phyloP scores from a whole-genome alignment of 441 rosid genomes.

The Manihot esculenta region DNA sequence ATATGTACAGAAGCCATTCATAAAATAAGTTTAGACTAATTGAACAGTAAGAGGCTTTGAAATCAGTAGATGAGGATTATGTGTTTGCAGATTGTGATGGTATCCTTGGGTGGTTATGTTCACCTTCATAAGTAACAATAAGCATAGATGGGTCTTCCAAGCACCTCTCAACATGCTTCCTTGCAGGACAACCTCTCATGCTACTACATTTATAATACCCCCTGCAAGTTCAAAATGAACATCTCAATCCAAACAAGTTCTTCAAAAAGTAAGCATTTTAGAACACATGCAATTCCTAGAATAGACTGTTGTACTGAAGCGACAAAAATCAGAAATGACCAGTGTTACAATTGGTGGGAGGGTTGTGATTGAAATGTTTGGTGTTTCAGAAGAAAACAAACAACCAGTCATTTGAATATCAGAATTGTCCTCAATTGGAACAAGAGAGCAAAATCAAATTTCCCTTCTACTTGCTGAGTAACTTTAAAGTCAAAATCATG shows the following conservation, averaged over 20 bases:
- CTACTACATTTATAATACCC: conserved; percentile 99
- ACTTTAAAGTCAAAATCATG: neutral
- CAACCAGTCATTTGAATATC: too few relatives aligned
- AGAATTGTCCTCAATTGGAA: too few relatives aligned
- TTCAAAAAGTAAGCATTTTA: neutral
- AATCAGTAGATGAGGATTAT: conserved; percentile 14
- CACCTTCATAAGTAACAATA: conserved; percentile 90
- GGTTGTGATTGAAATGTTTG: too few relatives aligned
- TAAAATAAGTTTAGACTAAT: conserved; percentile 7
- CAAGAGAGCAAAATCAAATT: neutral
- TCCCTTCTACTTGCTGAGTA: too few relatives aligned
- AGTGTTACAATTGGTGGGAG: too few relatives aligned
- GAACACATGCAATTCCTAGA: conserved; percentile 1
- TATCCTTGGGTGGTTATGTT: conserved; percentile 76
- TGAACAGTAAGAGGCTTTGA: conserved; percentile 20
- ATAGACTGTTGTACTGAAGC: neutral
- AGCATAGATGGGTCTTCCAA: conserved; percentile 92
- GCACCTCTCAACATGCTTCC: conserved; percentile 98
- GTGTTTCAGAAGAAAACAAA: too few relatives aligned
- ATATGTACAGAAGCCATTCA: conserved; percentile 47
- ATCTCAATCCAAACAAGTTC: neutral
- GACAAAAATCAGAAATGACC: neutral
- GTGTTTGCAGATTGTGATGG: conserved; percentile 59
- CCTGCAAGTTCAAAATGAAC: conserved; percentile 39
- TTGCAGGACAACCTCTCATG: conserved; percentile 97